Conservation (phyloP, 805 yeast species). For the Suhomyces tanzawaensis region DNA sequence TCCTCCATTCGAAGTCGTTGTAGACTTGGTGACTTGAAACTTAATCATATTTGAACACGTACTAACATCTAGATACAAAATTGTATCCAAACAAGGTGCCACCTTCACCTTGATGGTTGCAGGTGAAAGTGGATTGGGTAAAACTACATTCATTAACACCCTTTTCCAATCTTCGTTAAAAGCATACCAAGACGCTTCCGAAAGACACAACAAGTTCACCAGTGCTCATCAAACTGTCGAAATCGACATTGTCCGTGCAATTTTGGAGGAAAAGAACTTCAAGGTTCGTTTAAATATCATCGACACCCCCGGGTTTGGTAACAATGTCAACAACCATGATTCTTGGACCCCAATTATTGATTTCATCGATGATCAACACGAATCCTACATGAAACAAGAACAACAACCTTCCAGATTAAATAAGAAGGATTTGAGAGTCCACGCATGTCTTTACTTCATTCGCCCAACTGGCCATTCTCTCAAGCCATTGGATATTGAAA, state of each 20-base stretch:
- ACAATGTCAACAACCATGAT: slow-evolving; percentile 78
- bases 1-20: no score
- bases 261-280: slow-evolving; percentile 81
- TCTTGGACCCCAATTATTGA: slow-evolving; percentile 86
- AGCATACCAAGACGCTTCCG: slow-evolving; percentile 52
- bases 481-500: slow-evolving; percentile 82
- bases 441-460: slow-evolving; percentile 85
- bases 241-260: slow-evolving; percentile 75
- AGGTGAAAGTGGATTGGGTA: slow-evolving; percentile 91
- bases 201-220: slow-evolving; percentile 57
- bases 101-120: slow-evolving; percentile 80
- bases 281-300: slow-evolving; percentile 72
- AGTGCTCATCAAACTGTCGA: slow-evolving; percentile 64
- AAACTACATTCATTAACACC: slow-evolving; percentile 87
- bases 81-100: slow-evolving; percentile 72
- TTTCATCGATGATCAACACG: slow-evolving; percentile 90
- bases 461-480: slow-evolving; percentile 89
- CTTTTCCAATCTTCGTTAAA: slow-evolving; percentile 74
- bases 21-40: no score
- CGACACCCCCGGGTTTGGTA: slow-evolving; percentile 95
- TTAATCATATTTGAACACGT: no score
- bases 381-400: slow-evolving; percentile 84
- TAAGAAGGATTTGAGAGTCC: slow-evolving; percentile 81
- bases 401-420: slow-evolving; percentile 77
- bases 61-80: slow-evolving; percentile 52